Evolutionary conservation across 2,329 filamentous ascomycete genomes (phyloP), one percentile per base, ranked within the genome.

Genomic region (Endoconidiophora polonica): DNA sequence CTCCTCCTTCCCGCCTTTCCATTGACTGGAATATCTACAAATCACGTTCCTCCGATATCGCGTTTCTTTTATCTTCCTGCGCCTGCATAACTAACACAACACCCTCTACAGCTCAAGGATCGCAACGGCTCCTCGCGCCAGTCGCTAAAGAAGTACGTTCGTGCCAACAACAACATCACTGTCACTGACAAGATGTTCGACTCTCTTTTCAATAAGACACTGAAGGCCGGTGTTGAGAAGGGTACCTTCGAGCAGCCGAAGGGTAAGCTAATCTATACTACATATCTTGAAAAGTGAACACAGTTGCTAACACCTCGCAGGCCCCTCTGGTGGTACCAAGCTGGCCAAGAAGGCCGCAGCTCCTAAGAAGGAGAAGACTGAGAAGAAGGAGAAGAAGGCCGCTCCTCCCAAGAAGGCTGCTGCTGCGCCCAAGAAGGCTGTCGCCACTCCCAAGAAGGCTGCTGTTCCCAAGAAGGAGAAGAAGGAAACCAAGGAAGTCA

Each of bases 231-330:
- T 65, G 86, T 88, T 59, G 85, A 93, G 61, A 87, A 83, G 73
- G 85, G 84, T 55, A 74, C 84, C 60, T 94, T 94, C 63, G 75
- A 80, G 62, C 86, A 90, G 65, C 88, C 87, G 61, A 94, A 94
- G 79, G 87, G 86, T 86, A 74, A 58, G 77, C 39, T 16, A 14
- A 7, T 71, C 29, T 44, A 10, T 26, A 36, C 42, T 26, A 37
- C 18, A 49, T 16, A 7, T 55, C 3, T 18, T 33, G 29, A 22
- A 24, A 39, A 40, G 43, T 53, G 63, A 46, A 63, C 55, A n/a
- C 44, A 26, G 7, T 16, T 41, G 1, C 41, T 47, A 20, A 37
- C 46, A 23, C 20, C 39, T 20, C 12, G 2, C 53, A 87, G 83
- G 83, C 60, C 74, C 86, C 54, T 94, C 87, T 56, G 87, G 87